Evolutionary conservation across 192 early-diverging fungal species (phyloP).

Genomic region (Rhizoclosmatium sp.): DNA sequence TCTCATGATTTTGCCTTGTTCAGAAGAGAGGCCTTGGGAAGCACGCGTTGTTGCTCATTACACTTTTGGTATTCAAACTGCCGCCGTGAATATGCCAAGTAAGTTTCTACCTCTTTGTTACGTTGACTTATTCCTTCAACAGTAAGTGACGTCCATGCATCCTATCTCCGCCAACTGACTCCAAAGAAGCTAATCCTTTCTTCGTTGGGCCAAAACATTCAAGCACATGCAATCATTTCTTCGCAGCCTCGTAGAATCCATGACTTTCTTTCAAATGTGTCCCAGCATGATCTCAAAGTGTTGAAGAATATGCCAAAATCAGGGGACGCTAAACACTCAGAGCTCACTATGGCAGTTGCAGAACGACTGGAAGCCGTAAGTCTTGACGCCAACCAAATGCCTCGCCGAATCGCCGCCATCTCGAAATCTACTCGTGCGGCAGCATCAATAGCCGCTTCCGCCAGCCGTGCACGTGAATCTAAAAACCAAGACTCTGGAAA

Average conservation of each 20-base stretch:
- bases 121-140: background rate
- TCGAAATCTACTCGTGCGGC: background rate
- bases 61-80: constrained; percentile 30
- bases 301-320: background rate
- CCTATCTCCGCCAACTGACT: background rate
- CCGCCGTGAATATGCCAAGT: constrained; percentile 34
- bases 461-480: background rate
- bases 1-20: constrained; percentile 21
- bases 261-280: background rate
- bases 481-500: background rate
- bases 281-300: background rate
- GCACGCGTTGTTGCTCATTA: constrained; percentile 32
- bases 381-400: too few relatives aligned
- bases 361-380: background rate
- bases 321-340: background rate
- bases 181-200: constrained; percentile 3
- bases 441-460: background rate
- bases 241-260: constrained; percentile 11
- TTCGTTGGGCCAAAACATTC: constrained; percentile 17
- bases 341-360: background rate
- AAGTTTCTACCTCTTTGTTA: background rate
- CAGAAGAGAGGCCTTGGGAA: constrained; percentile 15
- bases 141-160: constrained; percentile 18
- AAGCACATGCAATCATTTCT: constrained; percentile 14
- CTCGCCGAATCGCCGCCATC: background rate